Evolutionary conservation across 2,329 filamentous ascomycete genomes (phyloP), one percentile per base, ranked within the genome.

Genomic region (Aspergillus amoenus): DNA sequence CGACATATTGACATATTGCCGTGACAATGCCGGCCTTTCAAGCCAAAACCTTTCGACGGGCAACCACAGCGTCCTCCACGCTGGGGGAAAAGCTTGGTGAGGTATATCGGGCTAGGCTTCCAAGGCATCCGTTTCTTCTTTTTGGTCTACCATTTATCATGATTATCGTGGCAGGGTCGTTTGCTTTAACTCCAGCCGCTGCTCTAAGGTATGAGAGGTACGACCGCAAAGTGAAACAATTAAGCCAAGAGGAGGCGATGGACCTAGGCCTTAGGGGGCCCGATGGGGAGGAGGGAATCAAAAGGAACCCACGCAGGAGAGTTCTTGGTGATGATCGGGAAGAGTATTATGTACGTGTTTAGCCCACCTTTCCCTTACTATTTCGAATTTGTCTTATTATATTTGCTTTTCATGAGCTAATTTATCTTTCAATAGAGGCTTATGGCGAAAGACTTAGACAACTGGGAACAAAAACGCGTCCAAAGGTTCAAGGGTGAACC

Each of bases 401-500:
- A 18, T 22, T 17, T 54, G 12, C 32, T 32, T 7, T 51, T n/a
- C 27, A 21, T 50, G 37, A 39, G 40, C 64, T 69, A 56, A 68
- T 48, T 24, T 18, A 13, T 52, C 43, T 49, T 8, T 52, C 24
- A 39, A 56, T 74, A 94, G 90, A 85, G 87, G 76, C 80, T 90
- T 40, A 89, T 91, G 65, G 90, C 90, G 32, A 96, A 95, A 74
- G 94, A 97, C 71, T 78, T 97, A 60, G 93, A 99, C 69, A 84
- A 91, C 70, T 99, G 94, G 94, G 93, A 97, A 73, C 94, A 97
- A 77, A 95, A 94, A 77, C 86, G 95, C 52, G 92, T 97, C 11
- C 87, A 96, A 78, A 82, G 94, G 71, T 82, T 97, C 59, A 87
- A 90, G 18, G 94, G 94, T 64, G 95, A 99, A 75, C 89, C 85